A percentile compares a stretch with the other conserved stretches of the same genome.
These are phyloP conservation scores for Nematodospora valgi DNA, from an alignment of 805 yeast genomes.

Conservation along the genomic window DNA sequence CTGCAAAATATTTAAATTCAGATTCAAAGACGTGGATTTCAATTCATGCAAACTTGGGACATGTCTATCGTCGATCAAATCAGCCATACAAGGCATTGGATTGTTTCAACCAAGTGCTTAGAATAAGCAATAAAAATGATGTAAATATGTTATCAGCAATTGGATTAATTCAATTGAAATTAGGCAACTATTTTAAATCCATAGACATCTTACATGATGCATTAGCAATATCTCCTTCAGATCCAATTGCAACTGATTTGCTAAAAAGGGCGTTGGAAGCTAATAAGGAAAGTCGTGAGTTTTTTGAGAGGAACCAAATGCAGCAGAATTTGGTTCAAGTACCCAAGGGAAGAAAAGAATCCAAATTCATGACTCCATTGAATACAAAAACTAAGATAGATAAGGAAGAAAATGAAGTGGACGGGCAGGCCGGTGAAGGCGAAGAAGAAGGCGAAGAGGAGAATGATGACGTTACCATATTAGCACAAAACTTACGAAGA, in stretches of 20 bases:
- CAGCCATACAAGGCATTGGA: slow-evolving; percentile 62
- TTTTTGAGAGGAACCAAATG: slow-evolving; percentile 1
- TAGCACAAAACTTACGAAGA: slow-evolving; percentile 38
- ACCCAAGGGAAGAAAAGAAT: slow-evolving; percentile 1
- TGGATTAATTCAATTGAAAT: slow-evolving; percentile 75
- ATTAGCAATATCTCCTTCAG: slow-evolving; percentile 71
- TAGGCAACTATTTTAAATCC: slow-evolving; percentile 61
- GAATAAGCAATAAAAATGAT: slow-evolving; percentile 65
- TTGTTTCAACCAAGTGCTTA: slow-evolving; percentile 74
- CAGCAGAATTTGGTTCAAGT: no score
- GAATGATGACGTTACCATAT: slow-evolving; percentile 12
- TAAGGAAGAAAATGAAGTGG: neutral
- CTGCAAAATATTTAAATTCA: slow-evolving; percentile 65
- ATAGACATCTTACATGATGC: slow-evolving; percentile 79
- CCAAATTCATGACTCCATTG: slow-evolving; percentile 22
- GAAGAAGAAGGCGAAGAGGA: slow-evolving; percentile 2
- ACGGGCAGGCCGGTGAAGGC: neutral
- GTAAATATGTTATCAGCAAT: slow-evolving; percentile 74
- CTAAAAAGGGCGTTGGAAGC: slow-evolving; percentile 73
- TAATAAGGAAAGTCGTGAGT: slow-evolving; percentile 25
- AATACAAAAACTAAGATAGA: slow-evolving; percentile 3
- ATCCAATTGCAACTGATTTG: slow-evolving; percentile 80
- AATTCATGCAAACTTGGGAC: slow-evolving; percentile 83
- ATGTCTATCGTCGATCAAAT: slow-evolving; percentile 71
- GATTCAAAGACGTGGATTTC: slow-evolving; percentile 84